Base-by-base conservation (phyloP, 352 stramenopile genomes). In the Pythium angustatum region DNA sequence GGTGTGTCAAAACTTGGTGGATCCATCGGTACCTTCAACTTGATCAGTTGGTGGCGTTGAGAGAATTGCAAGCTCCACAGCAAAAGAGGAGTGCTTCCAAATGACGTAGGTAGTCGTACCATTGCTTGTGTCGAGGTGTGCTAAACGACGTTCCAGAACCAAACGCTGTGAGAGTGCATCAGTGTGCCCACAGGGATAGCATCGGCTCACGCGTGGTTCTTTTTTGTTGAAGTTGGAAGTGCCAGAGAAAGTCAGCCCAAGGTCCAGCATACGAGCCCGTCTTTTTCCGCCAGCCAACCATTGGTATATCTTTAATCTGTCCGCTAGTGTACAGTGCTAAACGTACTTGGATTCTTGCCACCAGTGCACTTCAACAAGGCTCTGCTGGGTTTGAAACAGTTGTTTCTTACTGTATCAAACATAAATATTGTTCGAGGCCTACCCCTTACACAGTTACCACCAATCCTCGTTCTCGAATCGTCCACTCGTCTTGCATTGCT, bases 171-270 rank as follows among this genome's bases (percentile, higher is more conserved):
- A 17, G 31, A 12, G 38, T 44, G 2, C 28, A n/a, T 55, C 41
- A 30, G 48, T 58, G 12, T 17, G 51, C 31, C 51, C 30, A 47
- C 31, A 17, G 31, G 2, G 19, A n/a, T 28, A 33, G 30, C 30
- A 33, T 51, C 30, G 22, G 27, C 6, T 15, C 34, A 15, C 11
- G 45, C 21, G 12, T 76, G 70, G 50, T 78, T 78, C 67, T 81
- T 85, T 82, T 83, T 81, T 84, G 74, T 85, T 87, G 76, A 88
- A 88, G 76, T 85, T 85, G 71, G 26, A 50, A 52, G 68, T 66
- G 50, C 52, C 60, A 81, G 63, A 80, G 64, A 72, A 71, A 66
- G 64, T 59, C 49, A 60, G 44, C 34, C 26, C 19, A 28, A 33
- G 43, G 26, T 34, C 22, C 62, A 27, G 53, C 15, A 34, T 26